Evolutionary conservation across 805 yeast species (phyloP).

Genomic region (Lachancea waltii): DNA sequence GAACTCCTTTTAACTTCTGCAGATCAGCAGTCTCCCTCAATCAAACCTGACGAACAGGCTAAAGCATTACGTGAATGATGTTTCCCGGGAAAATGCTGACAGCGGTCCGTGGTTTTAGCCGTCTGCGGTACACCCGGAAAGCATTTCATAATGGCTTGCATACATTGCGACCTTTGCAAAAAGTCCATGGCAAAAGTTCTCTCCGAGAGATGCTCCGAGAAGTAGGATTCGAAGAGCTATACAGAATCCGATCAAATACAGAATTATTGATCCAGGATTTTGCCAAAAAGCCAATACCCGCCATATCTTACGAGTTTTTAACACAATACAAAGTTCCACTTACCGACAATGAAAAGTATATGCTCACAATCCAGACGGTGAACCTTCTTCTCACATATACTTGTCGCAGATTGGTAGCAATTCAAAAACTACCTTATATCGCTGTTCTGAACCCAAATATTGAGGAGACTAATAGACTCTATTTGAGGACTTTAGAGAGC

Average conservation of each 20-base stretch:
- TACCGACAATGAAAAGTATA: conserved; percentile 27
- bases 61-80: too few relatives aligned
- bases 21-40: too few relatives aligned
- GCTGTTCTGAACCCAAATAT: conserved; percentile 83
- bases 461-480: conserved; percentile 66
- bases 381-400: conserved; percentile 53
- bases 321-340: conserved; percentile 36
- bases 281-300: conserved; percentile 46
- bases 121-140: too few relatives aligned
- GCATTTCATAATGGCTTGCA: too few relatives aligned
- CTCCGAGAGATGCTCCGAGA: conserved; percentile 10
- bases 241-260: conserved; percentile 50
- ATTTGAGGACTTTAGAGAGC: conserved; percentile 60
- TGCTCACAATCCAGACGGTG: conserved; percentile 49
- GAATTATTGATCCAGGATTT: conserved; percentile 54
- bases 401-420: conserved; percentile 63
- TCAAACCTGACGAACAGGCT: too few relatives aligned
- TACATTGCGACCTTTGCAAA: too few relatives aligned
- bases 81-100: too few relatives aligned
- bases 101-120: too few relatives aligned
- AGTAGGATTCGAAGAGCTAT: conserved; percentile 42
- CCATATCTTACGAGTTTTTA: conserved; percentile 46
- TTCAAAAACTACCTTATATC: conserved; percentile 74
- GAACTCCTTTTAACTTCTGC: too few relatives aligned
- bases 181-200: not conserved